These are phyloP conservation scores for Meripilus lineatus DNA, from an alignment of 1,284 basidiomycete genomes.

Conservation along the genomic window DNA sequence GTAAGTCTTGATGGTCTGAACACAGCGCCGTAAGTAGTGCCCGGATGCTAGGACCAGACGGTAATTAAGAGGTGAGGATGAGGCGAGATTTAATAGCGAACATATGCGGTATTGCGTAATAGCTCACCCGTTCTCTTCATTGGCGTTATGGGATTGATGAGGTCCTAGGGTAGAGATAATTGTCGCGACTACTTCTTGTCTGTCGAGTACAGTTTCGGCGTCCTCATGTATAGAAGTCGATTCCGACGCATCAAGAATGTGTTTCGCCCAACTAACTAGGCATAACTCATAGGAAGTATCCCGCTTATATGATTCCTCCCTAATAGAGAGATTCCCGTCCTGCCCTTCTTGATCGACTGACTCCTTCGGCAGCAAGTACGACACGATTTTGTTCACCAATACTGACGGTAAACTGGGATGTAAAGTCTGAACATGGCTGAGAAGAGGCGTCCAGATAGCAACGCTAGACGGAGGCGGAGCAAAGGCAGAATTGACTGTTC, in stretches of 20 bases:
- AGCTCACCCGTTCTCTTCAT: slow-evolving; percentile 19
- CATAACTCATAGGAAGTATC: slow-evolving; percentile 49
- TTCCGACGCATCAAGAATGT: slow-evolving; percentile 42
- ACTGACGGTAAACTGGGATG: slow-evolving; percentile 51
- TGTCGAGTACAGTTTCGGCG: slow-evolving; percentile 30
- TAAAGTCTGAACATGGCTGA: slow-evolving; percentile 53
- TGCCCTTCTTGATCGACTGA: not conserved
- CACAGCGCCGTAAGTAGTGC: slow-evolving; percentile 38
- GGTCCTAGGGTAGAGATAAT: slow-evolving; percentile 48
- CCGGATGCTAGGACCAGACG: slow-evolving; percentile 25
- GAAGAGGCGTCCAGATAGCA: slow-evolving; percentile 68
- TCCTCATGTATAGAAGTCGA: slow-evolving; percentile 22
- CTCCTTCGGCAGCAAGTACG: slow-evolving; percentile 16
- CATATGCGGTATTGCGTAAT: too few species aligned
- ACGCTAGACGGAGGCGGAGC: slow-evolving; percentile 50
- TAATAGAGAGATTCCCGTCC: not conserved
- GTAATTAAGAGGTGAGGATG: too few species aligned
- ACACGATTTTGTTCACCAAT: slow-evolving; percentile 49
- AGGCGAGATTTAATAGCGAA: too few species aligned
- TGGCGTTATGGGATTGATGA: slow-evolving; percentile 16
- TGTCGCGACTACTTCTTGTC: slow-evolving; percentile 36
- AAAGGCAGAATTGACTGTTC: slow-evolving; percentile 42
- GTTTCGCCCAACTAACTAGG: slow-evolving; percentile 63
- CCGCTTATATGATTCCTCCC: slow-evolving; percentile 8
- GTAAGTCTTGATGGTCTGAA: slow-evolving; percentile 31